Conservation (phyloP, 1,139 yeast genomes). For the Saccharomyces hybrid region DNA sequence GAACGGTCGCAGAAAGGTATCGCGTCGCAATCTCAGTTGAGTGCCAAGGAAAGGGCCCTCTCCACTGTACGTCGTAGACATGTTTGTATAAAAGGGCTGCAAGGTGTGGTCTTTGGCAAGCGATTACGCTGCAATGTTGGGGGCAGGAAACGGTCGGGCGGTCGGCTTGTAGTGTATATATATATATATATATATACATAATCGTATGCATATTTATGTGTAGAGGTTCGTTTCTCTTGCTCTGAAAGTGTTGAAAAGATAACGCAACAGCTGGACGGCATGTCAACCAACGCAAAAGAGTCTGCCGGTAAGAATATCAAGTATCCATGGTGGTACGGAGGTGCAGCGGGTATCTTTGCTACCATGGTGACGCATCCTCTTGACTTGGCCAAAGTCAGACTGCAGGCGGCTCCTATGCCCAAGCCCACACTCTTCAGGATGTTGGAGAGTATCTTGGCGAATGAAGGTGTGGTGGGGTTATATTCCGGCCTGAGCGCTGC, state of each 20-base stretch:
- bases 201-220: background rate
- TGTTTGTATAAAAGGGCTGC: background rate
- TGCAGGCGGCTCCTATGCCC: constrained; percentile 58
- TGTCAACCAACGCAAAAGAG: background rate
- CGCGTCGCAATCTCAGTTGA: background rate
- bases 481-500: constrained; percentile 81
- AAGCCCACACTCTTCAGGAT: constrained; percentile 56
- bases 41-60: background rate
- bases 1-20: background rate
- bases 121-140: background rate
- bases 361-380: constrained; percentile 68
- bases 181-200: background rate
- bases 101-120: background rate
- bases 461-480: constrained; percentile 61
- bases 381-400: constrained; percentile 71
- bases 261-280: background rate
- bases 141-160: background rate
- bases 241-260: background rate
- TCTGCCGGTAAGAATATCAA: constrained; percentile 13
- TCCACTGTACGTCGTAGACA: background rate
- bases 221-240: background rate
- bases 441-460: constrained; percentile 48
- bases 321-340: constrained; percentile 51
- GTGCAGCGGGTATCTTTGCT: constrained; percentile 62
- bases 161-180: background rate